A percentile compares a stretch with the other conserved stretches of the same genome.
Conservation (phyloP, 345 rosid species). For the Gossypium turneri region DNA sequence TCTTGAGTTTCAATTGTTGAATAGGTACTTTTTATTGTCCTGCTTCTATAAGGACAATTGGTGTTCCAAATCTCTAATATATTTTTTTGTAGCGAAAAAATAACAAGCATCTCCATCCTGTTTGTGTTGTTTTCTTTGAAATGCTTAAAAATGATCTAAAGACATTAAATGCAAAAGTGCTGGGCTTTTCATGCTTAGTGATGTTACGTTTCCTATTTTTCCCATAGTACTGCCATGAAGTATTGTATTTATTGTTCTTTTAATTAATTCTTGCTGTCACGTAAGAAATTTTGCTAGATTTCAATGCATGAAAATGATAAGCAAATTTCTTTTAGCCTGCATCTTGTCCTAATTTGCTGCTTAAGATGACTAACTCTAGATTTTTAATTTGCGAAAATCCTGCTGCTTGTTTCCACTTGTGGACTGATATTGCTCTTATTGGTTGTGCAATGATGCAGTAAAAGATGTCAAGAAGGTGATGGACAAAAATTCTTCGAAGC, state of each 20-base stretch:
- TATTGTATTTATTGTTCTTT: neutral
- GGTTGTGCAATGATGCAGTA: slow-evolving; percentile 41
- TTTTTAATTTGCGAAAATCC: neutral
- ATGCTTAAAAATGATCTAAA: neutral
- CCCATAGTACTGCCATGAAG: neutral
- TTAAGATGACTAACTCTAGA: neutral
- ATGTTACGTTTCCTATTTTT: neutral
- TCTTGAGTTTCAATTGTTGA: neutral
- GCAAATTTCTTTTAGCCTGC: neutral
- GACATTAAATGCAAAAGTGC: neutral
- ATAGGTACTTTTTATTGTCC: neutral
- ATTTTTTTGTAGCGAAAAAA: neutral
- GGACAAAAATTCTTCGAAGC: slow-evolving; percentile 45
- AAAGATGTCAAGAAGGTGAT: slow-evolving; percentile 63
- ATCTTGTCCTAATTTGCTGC: slow-evolving; percentile 1
- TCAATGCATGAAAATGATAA: neutral
- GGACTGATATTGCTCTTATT: neutral
- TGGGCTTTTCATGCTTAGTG: neutral
- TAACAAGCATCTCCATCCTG: neutral
- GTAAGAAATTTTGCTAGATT: neutral
- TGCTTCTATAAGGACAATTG: neutral
- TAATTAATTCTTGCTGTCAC: neutral
- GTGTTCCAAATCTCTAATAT: neutral
- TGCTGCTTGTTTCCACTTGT: neutral
- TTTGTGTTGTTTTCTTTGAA: neutral